A percentile compares a stretch with the other conserved stretches of the same genome.
phyloP scores from a whole-genome alignment of 495 filamentous ascomycete genomes.

The Aspergillus homomorphus region DNA sequence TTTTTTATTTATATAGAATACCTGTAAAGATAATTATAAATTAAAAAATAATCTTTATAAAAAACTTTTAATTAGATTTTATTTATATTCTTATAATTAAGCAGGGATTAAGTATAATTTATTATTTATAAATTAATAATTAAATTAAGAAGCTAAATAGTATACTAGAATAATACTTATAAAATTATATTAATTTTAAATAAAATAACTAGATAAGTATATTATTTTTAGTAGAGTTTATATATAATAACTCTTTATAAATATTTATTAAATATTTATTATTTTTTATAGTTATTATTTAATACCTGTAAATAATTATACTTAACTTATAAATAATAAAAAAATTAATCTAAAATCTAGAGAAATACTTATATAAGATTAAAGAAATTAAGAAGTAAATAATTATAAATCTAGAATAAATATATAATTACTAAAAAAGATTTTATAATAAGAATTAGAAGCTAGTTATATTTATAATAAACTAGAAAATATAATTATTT shows the following conservation, averaged over 20 bases:
- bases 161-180: slow-evolving; percentile 8
- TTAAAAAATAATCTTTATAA: not conserved
- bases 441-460: not conserved
- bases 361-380: not conserved
- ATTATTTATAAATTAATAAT: slow-evolving; percentile 9
- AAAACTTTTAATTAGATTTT: slow-evolving; percentile 4
- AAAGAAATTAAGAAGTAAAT: not conserved
- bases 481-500: not conserved
- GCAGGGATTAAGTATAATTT: not conserved
- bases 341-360: not conserved
- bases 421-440: not conserved
- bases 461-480: not conserved
- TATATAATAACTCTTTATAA: slow-evolving; percentile 11
- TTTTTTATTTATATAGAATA: not conserved
- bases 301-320: not conserved
- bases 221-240: slow-evolving; percentile 6
- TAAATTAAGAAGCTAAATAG: slow-evolving; percentile 9
- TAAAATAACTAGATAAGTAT: slow-evolving; percentile 9
- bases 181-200: slow-evolving; percentile 10
- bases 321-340: not conserved
- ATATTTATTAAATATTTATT: not conserved
- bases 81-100: slow-evolving; percentile 7
- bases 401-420: not conserved
- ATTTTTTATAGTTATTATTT: not conserved
- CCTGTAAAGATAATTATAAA: not conserved